Conservation (phyloP, 163 green algal species). For the Scenedesmus sp. region DNA sequence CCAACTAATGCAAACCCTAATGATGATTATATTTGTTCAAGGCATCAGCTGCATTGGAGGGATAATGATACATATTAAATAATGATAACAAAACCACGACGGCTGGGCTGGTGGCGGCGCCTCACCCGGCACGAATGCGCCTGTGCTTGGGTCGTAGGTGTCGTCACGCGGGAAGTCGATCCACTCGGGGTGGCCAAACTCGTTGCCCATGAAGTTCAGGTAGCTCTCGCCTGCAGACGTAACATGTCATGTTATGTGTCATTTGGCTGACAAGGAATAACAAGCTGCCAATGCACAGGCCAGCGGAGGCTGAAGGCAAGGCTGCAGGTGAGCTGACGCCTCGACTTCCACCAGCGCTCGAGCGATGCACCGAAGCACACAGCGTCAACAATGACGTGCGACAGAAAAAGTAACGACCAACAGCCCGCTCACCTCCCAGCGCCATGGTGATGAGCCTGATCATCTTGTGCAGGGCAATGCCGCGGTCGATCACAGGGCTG, state of each 20-base stretch:
- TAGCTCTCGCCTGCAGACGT: slow-evolving; percentile 91
- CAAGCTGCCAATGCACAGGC: neutral
- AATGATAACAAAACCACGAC: too few relatives aligned
- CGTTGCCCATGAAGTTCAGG: slow-evolving; percentile 99
- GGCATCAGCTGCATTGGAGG: too few relatives aligned
- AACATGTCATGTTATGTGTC: neutral
- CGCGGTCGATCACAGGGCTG: slow-evolving; percentile 83
- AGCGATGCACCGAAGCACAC: too few relatives aligned
- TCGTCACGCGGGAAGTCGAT: slow-evolving; percentile 96
- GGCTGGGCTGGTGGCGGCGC: too few relatives aligned
- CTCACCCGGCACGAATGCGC: slow-evolving; percentile 69
- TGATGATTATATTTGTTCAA: too few relatives aligned
- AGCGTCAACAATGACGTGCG: too few relatives aligned
- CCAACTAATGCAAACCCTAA: too few relatives aligned
- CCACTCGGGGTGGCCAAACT: slow-evolving; percentile 97
- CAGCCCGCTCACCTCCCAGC: slow-evolving; percentile 81
- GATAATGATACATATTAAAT: too few relatives aligned
- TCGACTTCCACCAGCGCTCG: too few relatives aligned
- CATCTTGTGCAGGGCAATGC: slow-evolving; percentile 97
- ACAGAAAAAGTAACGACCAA: slow-evolving; percentile 86
- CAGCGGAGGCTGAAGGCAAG: neutral
- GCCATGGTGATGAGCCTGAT: slow-evolving; percentile 95
- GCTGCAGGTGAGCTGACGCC: too few relatives aligned
- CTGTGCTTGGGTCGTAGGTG: slow-evolving; percentile 89
- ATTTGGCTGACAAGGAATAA: neutral